These are phyloP conservation scores for Colletotrichum navitas DNA, from an alignment of 2,329 filamentous ascomycete species.

Conservation along the genomic window DNA sequence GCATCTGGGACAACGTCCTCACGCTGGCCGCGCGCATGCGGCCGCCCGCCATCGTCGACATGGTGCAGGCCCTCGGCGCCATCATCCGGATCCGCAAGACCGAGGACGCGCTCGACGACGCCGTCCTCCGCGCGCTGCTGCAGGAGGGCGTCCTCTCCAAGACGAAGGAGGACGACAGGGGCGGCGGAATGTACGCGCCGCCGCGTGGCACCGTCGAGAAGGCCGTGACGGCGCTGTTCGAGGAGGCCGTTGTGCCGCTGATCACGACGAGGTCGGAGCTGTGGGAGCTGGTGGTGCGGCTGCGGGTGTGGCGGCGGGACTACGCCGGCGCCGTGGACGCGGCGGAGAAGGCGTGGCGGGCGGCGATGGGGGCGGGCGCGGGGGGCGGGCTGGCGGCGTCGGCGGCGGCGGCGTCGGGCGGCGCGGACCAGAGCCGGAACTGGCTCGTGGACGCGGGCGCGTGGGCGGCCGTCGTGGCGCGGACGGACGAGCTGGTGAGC, in stretches of 20 bases:
- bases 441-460: constrained; percentile 71
- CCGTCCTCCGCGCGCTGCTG: constrained; percentile 79
- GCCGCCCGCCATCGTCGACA: constrained; percentile 80
- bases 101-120: constrained; percentile 82
- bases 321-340: constrained; percentile 81
- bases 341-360: constrained; percentile 91
- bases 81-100: constrained; percentile 82
- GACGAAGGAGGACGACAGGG: constrained; percentile 50
- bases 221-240: constrained; percentile 78
- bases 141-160: constrained; percentile 72
- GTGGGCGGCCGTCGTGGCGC: constrained; percentile 80
- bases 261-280: constrained; percentile 84
- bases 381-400: constrained; percentile 34
- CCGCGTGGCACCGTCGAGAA: constrained; percentile 71
- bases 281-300: constrained; percentile 79
- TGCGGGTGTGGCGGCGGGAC: constrained; percentile 80
- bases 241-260: constrained; percentile 80
- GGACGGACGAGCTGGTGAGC: constrained; percentile 85
- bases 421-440: constrained; percentile 45
- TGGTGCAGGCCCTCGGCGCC: constrained; percentile 79
- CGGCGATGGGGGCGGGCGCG: constrained; percentile 57
- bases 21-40: constrained; percentile 84
- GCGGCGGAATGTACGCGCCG: constrained; percentile 52
- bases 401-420: constrained; percentile 36
- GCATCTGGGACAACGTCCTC: constrained; percentile 97